Base-by-base conservation (phyloP, 1,139 yeast genomes). In the Nakaseomyces nivariensis region DNA sequence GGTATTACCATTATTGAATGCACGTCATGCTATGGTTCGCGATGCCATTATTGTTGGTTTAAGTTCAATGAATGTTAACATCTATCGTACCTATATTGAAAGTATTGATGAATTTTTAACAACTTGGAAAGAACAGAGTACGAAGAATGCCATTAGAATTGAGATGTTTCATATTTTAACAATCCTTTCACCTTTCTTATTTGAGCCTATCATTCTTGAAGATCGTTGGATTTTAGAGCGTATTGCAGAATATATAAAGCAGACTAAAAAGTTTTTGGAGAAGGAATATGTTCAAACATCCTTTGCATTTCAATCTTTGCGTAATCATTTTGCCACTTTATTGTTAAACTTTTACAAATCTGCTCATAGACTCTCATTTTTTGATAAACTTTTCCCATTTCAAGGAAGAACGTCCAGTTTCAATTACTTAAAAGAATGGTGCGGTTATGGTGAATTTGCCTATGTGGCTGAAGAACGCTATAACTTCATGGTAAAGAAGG, bases 31-130 rank as follows among this genome's bases (percentile, higher is more conserved):
- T 1, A 75, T 82, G 59, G 79, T 92, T 5, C 75, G 88, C 52
- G 96, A 90, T 57, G 92, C 97, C 0, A 82, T 89, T 11, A 88
- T 89, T 31, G 72, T 83, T 1, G 97, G 97, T 0, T 68, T 94
- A 51, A 85, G 96, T 57, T 88, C 95, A 54, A 80, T 90, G 65
- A 94, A 94, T 66, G 81, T 90, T 54, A 92, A 92, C 64, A 87
- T 92, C 24, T 89, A 87, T 72, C 80, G 78, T 56, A 82, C 96
- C 0, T 76, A 92, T 50, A 69, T 92, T 45, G 96, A 90, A 58
- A 84, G 85, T 54, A 72, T 90, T 13, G 89, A 86, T 24, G 75
- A 80, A 1, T 75, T 79, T 5, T 67, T 87, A 47, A 73, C 72
- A 11, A 77, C 74, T 4, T 82, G 94, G 88, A 78, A 75, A 33